Base-by-base conservation (phyloP, 306 rosid genomes). In the Citrullus colocynthis region DNA sequence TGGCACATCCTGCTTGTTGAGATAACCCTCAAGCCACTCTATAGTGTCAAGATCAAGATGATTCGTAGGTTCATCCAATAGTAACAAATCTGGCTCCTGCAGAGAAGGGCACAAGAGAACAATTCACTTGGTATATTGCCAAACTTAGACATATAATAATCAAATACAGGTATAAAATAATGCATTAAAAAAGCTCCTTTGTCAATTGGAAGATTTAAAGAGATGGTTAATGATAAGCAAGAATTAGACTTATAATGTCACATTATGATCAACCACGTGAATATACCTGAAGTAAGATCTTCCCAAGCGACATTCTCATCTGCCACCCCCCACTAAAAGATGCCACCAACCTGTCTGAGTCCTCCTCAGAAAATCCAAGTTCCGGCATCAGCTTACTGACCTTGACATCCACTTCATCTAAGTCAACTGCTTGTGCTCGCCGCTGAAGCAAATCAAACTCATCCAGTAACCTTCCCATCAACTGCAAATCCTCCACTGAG, bases 281-380 rank as follows among this genome's bases (percentile, higher is more conserved):
- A 20, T 14, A 81, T 82, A 90, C 98, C 97, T 95, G 96, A 80
- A 95, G 98, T 18, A 95, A 79, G 83, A 95, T 92, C 88, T 95
- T 95, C 42, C 98, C 98, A 21, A 92, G 97, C n/a, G 92, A 95
- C 98, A 95, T 92, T 80, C 98, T 92, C 98, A 92, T 95, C 85
- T 95, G 97, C 98, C 98, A 95, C 3, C 98, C 98, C 59, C 98
- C 75, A 79, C 98, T 95, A 82, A 95, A 95, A 32, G 98, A 95
- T 0, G 98, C 97, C 59, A 95, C 96, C 86, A 92, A 70, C 84
- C 97, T 92, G 79, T 92, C 93, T 3, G 96, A 86, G 80, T 95
- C 98, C 85, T 95, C 97, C 0, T 88, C 48, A 18, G 88, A 45
- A 85, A 92, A 95, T 65, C 98, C 97, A 51, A 95, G 95, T 41